Evolutionary conservation across 2,329 filamentous ascomycete genomes (phyloP).

Genomic region (Exophiala sp.): DNA sequence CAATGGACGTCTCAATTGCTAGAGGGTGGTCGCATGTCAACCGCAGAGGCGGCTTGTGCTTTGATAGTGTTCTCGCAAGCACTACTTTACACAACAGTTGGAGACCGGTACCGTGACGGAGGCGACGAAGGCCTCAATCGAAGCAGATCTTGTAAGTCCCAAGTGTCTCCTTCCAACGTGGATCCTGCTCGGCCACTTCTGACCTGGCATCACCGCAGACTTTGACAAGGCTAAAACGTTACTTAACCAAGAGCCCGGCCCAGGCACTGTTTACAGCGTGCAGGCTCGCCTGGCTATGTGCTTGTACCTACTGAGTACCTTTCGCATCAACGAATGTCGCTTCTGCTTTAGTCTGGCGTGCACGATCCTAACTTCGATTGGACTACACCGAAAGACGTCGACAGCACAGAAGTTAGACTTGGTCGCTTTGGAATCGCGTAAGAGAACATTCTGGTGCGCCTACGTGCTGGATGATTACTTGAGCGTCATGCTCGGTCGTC

Average conservation of each 20-base stretch:
- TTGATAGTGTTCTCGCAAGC: conserved; percentile 32
- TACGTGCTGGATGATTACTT: conserved; percentile 63
- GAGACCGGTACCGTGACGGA: conserved; percentile 16
- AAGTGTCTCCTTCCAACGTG: background rate
- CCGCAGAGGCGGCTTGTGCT: conserved; percentile 34
- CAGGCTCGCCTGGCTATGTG: conserved; percentile 54
- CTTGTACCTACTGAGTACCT: conserved; percentile 53
- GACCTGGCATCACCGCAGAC: conserved; percentile 4
- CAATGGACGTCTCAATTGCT: conserved; percentile 40
- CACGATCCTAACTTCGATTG: conserved; percentile 41
- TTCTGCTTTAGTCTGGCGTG: conserved; percentile 50
- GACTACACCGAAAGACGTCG: conserved; percentile 36
- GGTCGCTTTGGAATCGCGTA: conserved; percentile 50
- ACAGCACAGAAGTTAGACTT: conserved; percentile 33
- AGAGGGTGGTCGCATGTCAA: conserved; percentile 29
- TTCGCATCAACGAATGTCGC: conserved; percentile 55
- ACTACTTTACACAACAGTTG: conserved; percentile 20
- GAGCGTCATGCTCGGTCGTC: conserved; percentile 60
- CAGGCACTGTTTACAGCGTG: conserved; percentile 49
- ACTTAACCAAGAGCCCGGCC: conserved; percentile 42
- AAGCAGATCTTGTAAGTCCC: conserved; percentile 12
- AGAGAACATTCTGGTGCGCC: conserved; percentile 60
- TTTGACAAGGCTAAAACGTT: conserved; percentile 25
- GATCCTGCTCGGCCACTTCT: background rate
- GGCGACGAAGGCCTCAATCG: conserved; percentile 17